Evolutionary conservation across 2,329 filamentous ascomycete genomes (phyloP), one percentile per base, ranked within the genome.

Genomic region (Bipolaris victoriae): DNA sequence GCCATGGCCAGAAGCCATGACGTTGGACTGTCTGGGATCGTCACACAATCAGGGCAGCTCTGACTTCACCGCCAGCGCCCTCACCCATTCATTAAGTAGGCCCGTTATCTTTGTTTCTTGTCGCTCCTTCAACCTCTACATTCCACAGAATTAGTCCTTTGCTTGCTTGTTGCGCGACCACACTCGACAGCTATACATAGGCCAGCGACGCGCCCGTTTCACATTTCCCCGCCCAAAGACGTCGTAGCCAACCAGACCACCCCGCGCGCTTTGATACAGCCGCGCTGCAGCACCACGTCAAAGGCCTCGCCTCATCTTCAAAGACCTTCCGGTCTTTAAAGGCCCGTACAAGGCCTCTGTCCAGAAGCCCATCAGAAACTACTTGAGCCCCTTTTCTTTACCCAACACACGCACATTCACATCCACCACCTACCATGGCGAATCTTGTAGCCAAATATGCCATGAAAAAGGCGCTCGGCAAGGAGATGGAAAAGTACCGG

Each of bases 401-500:
- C 49, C 20, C 44, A 46, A 36, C 57, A 46, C 57, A 39, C 48
- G 20, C 16, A 31, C n/a, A 43, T 41, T 44, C 47, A 45, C 44
- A 48, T 47, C 31, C 47, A 33, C 33, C 49, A 61, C 48, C 50
- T 64, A 65, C n/a, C 68, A 83, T 83, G 81, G 77, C 81, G 44
- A 70, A 71, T 52, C 66, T 72, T 48, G 72, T 82, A 33, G 80
- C 76, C 55, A 82, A 82, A 63, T 81, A 79, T 67, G 81, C 80
- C 7, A 80, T 80, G 40, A 80, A 80, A 70, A 81, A 82, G 74
- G 71, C 82, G 62, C 71, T 83, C 58, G 66, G 71, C 44, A 78
- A 76, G 59, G 77, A 82, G 65, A 78, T 82, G 78, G 73, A 77
- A 57, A 78, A 82, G 62, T 82, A 82, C 69, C 72, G 76, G 63